Percentiles rank a stretch among this genome's conserved stretches.
phyloP scores from a whole-genome alignment of 257 asterid genomes.

The Solanum lignicaule region DNA sequence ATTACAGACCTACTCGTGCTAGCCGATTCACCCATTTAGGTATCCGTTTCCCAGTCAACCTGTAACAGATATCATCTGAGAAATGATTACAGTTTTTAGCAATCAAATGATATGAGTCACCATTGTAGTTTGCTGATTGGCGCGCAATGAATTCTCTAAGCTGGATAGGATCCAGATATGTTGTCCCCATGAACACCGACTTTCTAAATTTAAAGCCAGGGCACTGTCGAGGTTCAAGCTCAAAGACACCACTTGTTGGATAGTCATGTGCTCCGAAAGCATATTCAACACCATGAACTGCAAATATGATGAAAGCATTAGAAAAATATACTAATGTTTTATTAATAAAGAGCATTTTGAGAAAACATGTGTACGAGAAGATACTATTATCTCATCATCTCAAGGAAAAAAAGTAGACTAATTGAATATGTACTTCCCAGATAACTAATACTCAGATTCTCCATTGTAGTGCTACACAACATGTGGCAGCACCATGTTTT shows the following conservation, averaged over 20 bases:
- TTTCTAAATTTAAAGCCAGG: slow-evolving; percentile 76
- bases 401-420: neutral
- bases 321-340: neutral
- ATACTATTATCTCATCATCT: neutral
- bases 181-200: slow-evolving; percentile 67
- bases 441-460: neutral
- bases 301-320: slow-evolving; percentile 6
- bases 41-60: slow-evolving; percentile 54
- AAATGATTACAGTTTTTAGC: slow-evolving; percentile 87
- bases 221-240: slow-evolving; percentile 74
- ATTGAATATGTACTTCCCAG: neutral
- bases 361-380: neutral
- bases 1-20: slow-evolving; percentile 56
- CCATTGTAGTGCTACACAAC: neutral
- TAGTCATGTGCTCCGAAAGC: slow-evolving; percentile 81
- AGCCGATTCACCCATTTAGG: slow-evolving; percentile 93
- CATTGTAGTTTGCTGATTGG: slow-evolving; percentile 46
- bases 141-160: slow-evolving; percentile 65
- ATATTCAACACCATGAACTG: slow-evolving; percentile 78
- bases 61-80: slow-evolving; percentile 66
- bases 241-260: slow-evolving; percentile 76
- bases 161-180: slow-evolving; percentile 44
- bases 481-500: neutral
- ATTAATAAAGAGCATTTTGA: neutral
- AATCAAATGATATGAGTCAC: slow-evolving; percentile 68